Evolutionary conservation across 2,329 filamentous ascomycete species (phyloP).

Genomic region (Sclerotinia nivalis): DNA sequence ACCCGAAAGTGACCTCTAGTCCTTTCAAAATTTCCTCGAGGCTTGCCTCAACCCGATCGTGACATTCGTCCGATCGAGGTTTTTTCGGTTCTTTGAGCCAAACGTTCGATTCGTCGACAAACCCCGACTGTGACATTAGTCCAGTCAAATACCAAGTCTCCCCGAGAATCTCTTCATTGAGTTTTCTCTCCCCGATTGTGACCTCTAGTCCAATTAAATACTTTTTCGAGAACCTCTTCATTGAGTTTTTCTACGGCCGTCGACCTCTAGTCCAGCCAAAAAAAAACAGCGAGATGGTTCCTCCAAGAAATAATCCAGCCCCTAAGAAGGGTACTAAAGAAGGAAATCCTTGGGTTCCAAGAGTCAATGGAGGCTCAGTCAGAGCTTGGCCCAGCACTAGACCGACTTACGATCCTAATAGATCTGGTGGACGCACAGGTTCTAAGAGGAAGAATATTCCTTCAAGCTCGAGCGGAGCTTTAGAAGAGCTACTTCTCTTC

Average conservation of each 20-base stretch:
- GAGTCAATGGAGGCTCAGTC: background rate
- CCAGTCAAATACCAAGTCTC: background rate
- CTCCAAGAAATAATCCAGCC: background rate
- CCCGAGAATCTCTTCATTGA: background rate
- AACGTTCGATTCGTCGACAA: too few species aligned
- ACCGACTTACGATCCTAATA: background rate
- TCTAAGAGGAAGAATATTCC: background rate
- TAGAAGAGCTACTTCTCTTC: background rate
- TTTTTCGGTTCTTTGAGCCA: too few species aligned
- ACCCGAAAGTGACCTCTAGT: background rate
- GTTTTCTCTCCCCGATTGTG: background rate
- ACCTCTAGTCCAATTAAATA: background rate
- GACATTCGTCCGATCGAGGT: too few species aligned
- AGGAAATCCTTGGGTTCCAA: background rate
- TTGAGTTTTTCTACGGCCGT: background rate
- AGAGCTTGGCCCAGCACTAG: background rate
- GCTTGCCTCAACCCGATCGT: too few species aligned
- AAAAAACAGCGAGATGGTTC: background rate
- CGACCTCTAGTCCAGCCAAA: background rate
- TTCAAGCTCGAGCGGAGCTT: background rate
- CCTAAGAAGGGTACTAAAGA: background rate
- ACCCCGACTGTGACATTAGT: background rate
- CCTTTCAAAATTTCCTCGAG: background rate
- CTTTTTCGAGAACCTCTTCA: background rate
- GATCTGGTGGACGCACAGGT: background rate